Evolutionary conservation across 208 protist genomes (phyloP), one percentile per base, ranked within the genome.

Genomic region (Acanthamoeba sp.): DNA sequence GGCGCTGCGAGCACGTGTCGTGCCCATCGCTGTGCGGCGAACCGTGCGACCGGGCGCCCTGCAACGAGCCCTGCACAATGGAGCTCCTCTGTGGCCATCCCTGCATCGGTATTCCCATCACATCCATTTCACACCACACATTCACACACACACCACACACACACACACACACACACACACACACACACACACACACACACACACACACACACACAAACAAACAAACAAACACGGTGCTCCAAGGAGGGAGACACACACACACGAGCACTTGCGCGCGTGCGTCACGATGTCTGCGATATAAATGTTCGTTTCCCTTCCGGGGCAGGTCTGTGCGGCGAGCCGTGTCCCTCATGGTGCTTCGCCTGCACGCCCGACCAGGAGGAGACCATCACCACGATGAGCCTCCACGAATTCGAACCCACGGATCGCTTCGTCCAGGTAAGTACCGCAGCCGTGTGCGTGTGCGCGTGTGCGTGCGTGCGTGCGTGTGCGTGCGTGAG

Each of bases 241-340:
- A n/a, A n/a, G n/a, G n/a, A n/a, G n/a, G n/a, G n/a, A n/a, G n/a
- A n/a, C n/a, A n/a, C n/a, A n/a, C n/a, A n/a, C n/a, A n/a, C n/a
- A n/a, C n/a, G n/a, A n/a, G n/a, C n/a, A 52, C 27, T 0, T 14
- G n/a, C 5, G 55, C 18, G 55, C 18, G 55, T 18, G 18, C 18
- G 14, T 38, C 27, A 16, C 20, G 32, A 76, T 34, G 32, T 10
- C n/a, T 38, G 36, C 9, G 18, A 1, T 10, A 1, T 76, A 10
- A 9, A 5, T 42, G 24, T 4, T 42, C 5, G 0, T 20, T 76
- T 42, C 66, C 66, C 32, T 32, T 9, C 16, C 32, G 59, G 6
- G 5, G n/a, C 85, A 27, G 96, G 96, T n/a, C 34, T 97, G 0
- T 97, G 96, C 73, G 96, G 96, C n/a, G 96, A 97, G 59, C n/a